A percentile compares a stretch with the other conserved stretches of the same genome.
phyloP scores from a whole-genome alignment of 495 filamentous ascomycete genomes.

The Bathelium albidoporum region DNA sequence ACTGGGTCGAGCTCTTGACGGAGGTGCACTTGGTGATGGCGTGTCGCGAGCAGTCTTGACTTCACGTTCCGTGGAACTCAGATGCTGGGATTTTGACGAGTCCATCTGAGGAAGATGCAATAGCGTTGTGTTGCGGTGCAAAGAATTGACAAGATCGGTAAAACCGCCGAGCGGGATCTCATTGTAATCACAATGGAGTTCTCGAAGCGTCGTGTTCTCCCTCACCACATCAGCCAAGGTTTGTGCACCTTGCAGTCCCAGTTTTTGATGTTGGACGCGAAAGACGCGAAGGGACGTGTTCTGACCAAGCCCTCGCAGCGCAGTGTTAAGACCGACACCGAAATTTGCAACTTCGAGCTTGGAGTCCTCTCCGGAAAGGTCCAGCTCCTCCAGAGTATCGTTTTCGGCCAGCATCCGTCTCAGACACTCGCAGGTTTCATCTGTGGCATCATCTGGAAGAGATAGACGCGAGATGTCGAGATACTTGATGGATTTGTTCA shows the following conservation, averaged over 20 bases:
- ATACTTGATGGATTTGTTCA: constrained; percentile 61
- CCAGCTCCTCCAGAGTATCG: constrained; percentile 60
- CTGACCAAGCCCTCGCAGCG: constrained; percentile 62
- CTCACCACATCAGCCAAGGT: constrained; percentile 69
- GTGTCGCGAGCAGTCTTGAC: constrained; percentile 1
- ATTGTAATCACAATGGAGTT: constrained; percentile 70
- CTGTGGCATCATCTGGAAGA: constrained; percentile 65
- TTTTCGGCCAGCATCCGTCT: constrained; percentile 71
- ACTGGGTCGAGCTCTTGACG: background rate
- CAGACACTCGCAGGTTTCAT: constrained; percentile 63
- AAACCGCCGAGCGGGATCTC: constrained; percentile 69
- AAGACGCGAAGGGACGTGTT: constrained; percentile 69
- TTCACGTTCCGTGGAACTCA: constrained; percentile 3
- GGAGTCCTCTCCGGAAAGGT: constrained; percentile 83
- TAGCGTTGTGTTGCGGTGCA: constrained; percentile 57
- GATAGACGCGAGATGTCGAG: constrained; percentile 87
- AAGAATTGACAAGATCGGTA: constrained; percentile 62
- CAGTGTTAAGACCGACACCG: constrained; percentile 69
- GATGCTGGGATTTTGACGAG: background rate
- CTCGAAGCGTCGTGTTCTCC: constrained; percentile 51
- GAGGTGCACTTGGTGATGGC: background rate
- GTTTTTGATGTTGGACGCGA: constrained; percentile 50
- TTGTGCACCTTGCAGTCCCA: constrained; percentile 60
- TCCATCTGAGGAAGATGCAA: constrained; percentile 58
- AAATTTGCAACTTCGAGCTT: constrained; percentile 78